Conservation (phyloP, 345 rosid species). For the Pistacia atlantica region DNA sequence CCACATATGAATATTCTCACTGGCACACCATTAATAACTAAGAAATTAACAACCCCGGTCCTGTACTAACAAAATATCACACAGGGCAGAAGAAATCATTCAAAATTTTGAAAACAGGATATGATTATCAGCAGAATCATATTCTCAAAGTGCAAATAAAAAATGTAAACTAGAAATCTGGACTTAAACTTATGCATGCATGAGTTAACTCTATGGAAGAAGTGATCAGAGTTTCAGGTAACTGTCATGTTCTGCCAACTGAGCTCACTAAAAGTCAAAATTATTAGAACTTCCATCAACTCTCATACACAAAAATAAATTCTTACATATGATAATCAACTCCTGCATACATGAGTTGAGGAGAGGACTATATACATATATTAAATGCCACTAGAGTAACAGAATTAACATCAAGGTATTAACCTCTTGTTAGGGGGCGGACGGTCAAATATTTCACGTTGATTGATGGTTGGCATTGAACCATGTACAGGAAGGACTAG, state of each 20-base stretch:
- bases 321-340: too few species aligned
- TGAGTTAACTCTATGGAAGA: too few species aligned
- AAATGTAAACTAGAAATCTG: too few species aligned
- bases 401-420: constrained; percentile 19
- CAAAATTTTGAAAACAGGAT: background rate
- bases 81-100: background rate
- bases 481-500: constrained; percentile 91
- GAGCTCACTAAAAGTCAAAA: too few species aligned
- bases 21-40: background rate
- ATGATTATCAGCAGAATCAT: too few species aligned
- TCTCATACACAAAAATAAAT: too few species aligned
- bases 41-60: background rate
- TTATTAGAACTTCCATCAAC: too few species aligned
- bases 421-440: constrained; percentile 78
- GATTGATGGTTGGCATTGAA: constrained; percentile 89
- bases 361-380: background rate
- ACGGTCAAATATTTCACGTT: constrained; percentile 84
- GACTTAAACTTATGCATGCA: too few species aligned
- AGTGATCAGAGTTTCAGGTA: too few species aligned
- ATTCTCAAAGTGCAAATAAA: too few species aligned
- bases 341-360: too few species aligned
- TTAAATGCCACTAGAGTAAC: background rate
- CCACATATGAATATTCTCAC: background rate
- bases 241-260: too few species aligned
- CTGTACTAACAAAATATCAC: background rate